Evolutionary conservation across 768 basidiomycete genomes (phyloP).

Genomic region (Tulasnella calospora): DNA sequence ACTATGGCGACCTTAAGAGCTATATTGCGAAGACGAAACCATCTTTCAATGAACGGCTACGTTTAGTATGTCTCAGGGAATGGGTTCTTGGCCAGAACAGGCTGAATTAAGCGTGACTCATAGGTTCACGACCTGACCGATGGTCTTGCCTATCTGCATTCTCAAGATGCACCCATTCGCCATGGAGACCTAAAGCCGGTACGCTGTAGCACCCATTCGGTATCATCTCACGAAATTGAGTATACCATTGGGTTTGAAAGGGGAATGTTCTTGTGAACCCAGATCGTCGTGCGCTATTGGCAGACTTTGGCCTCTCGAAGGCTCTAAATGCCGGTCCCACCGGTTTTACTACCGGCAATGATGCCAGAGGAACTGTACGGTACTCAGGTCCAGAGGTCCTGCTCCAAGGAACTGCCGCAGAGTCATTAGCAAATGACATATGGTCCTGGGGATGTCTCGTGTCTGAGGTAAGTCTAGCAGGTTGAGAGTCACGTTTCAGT

Average conservation of each 20-base stretch:
- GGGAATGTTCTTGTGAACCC: not conserved
- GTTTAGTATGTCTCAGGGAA: no score
- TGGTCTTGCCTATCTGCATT: no score
- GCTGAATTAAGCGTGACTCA: not conserved
- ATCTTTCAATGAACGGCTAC: no score
- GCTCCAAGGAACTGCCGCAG: not conserved
- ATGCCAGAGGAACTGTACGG: not conserved
- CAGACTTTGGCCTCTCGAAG: not conserved
- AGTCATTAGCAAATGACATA: not conserved
- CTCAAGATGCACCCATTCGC: no score
- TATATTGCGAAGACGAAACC: no score
- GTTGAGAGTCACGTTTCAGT: not conserved
- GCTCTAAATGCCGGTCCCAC: not conserved
- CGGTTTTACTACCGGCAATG: conserved; percentile 1
- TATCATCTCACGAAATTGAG: not conserved
- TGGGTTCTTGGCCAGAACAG: no score
- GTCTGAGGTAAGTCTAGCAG: not conserved
- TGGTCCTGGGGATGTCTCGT: conserved; percentile 14
- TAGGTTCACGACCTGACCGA: no score
- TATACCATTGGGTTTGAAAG: not conserved
- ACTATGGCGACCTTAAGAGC: no score
- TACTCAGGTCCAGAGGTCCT: conserved; percentile 8
- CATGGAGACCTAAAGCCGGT: no score
- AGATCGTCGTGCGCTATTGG: not conserved
- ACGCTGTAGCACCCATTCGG: no score